Evolutionary conservation across 108 stramenopile genomes (phyloP).

Genomic region (Cyclostephanos invisitatus): DNA sequence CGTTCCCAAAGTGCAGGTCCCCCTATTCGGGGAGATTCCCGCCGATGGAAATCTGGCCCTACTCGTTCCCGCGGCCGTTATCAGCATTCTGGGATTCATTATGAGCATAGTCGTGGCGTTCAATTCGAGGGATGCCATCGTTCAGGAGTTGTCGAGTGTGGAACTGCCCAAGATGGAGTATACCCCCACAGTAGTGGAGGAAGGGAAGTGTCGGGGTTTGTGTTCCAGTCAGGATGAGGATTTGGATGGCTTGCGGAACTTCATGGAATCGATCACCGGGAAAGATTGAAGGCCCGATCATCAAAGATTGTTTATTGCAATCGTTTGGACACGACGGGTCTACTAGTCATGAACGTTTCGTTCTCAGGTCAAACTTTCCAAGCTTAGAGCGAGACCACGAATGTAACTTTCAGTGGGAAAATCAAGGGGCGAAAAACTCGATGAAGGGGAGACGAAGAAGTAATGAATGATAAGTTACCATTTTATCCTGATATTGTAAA

Average conservation of each 20-base stretch:
- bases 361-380: background rate
- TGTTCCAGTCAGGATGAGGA: slow-evolving; percentile 63
- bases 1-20: slow-evolving; percentile 47
- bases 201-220: slow-evolving; percentile 58
- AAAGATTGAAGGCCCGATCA: slow-evolving; percentile 23
- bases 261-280: slow-evolving; percentile 52
- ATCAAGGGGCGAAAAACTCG: background rate
- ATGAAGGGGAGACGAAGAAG: background rate
- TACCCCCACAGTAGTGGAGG: slow-evolving; percentile 47
- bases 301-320: too few species aligned
- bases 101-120: slow-evolving; percentile 60
- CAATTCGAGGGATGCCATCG: slow-evolving; percentile 57
- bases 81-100: slow-evolving; percentile 68
- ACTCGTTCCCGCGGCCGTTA: slow-evolving; percentile 64
- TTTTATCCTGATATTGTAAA: too few species aligned
- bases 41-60: slow-evolving; percentile 65
- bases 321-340: background rate
- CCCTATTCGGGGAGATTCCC: slow-evolving; percentile 74
- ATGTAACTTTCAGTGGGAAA: background rate
- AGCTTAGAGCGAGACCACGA: background rate
- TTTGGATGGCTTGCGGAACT: slow-evolving; percentile 54
- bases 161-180: slow-evolving; percentile 45
- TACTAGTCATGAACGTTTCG: background rate
- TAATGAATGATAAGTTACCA: too few species aligned
- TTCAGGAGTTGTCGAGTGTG: slow-evolving; percentile 40